Evolutionary conservation across 106 monocot genomes (phyloP), one percentile per base, ranked within the genome.

Genomic region (Dendrobium catenatum): DNA sequence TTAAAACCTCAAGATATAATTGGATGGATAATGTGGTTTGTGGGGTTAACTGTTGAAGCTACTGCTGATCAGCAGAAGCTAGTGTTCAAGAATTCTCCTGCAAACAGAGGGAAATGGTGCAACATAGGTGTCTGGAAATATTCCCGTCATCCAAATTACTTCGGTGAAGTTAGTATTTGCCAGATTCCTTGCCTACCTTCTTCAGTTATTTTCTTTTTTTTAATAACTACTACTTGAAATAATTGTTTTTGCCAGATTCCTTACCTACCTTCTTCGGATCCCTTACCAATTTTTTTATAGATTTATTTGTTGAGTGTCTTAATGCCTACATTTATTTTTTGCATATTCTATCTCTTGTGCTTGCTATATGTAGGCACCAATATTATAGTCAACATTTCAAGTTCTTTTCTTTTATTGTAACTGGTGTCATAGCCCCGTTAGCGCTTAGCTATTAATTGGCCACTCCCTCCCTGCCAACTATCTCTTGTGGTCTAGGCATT

Each of bases 71-170:
- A 99, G 68, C 99, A 95, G 79, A 99, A 99, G 76, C 87, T 95
- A 8, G 44, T 9, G 13, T 99, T 99, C 86, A 99, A 99, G 84
- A 95, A 93, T 76, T 85, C 86, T 75, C 79, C 86, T 33, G 79
- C 78, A 10, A 99, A 87, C 78, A 93, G 79, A 54, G 95, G 91
- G 33, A 95, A 90, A 76, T 99, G 99, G 99, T 95, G 95, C 80
- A 80, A 93, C 76, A 81, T 83, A 43, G 99, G 99, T 20, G 27
- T 99, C 80, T 99, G 99, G 98, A 95, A 91, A 81, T 99, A 91
- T 87, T 89, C 99, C 18, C 95, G 93, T 42, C 99, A 99, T 88
- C 99, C 99, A 58, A 99, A 99, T 83, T 99, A 99, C 81, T 99
- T 99, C 80, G 99, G 99, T 3, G 99, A 99, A 85, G 99, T 99